A percentile compares a stretch with the other conserved stretches of the same genome.
phyloP scores from a whole-genome alignment of 1,284 basidiomycete species.

The Omphalotus olearius region DNA sequence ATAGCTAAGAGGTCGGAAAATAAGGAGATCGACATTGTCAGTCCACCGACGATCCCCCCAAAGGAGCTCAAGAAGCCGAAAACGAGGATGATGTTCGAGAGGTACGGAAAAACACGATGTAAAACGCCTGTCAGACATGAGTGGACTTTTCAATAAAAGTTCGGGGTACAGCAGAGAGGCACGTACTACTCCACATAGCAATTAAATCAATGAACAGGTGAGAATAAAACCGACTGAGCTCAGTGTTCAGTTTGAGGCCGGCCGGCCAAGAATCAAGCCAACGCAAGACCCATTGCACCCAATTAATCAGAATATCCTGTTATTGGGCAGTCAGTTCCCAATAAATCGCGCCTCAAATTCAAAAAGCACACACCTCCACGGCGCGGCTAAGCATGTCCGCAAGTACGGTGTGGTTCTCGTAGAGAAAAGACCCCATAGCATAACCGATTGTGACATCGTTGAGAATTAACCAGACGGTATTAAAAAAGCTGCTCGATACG shows the following conservation, averaged over 20 bases:
- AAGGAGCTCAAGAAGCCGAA: constrained; percentile 49
- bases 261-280: constrained; percentile 97
- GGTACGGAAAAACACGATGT: constrained; percentile 31
- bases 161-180: constrained; percentile 21
- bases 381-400: constrained; percentile 33
- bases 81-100: constrained; percentile 43
- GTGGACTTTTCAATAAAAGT: not conserved
- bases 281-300: constrained; percentile 51
- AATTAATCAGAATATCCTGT: constrained; percentile 44
- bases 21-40: constrained; percentile 68
- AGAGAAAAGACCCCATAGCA: constrained; percentile 65
- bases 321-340: not conserved
- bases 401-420: constrained; percentile 51
- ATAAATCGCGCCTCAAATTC: not conserved
- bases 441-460: constrained; percentile 87
- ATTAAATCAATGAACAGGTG: constrained; percentile 64
- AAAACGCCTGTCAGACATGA: constrained; percentile 31
- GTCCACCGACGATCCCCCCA: constrained; percentile 50
- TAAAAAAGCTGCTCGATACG: constrained; percentile 70
- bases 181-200: constrained; percentile 55
- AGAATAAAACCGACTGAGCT: constrained; percentile 82
- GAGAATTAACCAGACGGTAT: constrained; percentile 84
- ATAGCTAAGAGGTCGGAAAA: constrained; percentile 63
- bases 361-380: constrained; percentile 35
- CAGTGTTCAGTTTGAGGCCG: constrained; percentile 94